Evolutionary conservation across 345 rosid genomes (phyloP), one percentile per base, ranked within the genome.

Genomic region (Eutrema japonicum): DNA sequence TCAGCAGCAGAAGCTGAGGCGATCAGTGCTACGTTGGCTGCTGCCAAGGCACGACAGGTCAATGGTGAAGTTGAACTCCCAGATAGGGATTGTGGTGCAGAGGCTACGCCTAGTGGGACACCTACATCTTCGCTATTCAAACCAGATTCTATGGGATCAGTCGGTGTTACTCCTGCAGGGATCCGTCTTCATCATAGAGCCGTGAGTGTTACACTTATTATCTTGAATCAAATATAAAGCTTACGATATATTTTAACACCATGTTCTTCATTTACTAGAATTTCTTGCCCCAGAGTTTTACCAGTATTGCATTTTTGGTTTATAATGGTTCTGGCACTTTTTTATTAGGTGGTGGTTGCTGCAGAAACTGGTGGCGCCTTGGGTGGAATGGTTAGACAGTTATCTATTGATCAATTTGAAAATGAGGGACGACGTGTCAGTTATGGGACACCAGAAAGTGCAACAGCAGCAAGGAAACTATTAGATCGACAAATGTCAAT

Each of bases 1-100:
- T 86, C 97, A 35, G 97, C 97, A 27, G 97, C 87, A 49, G 97
- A 92, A 84, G 97, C 97, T 73, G 96, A 89, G 80, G 97, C 97
- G 48, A 92, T 92, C 71, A 82, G 83, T 84, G 96, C 97, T 56
- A 85, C 97, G 6, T 78, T 92, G 78, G 92, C 91, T 81, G 97
- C 97, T 79, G 97, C 89, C 10, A 92, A 92, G 85, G 97, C 97
- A 57, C 87, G 97, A 18, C 96, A 89, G 80, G 87, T 81, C 64
- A 92, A 89, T 82, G 96, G 97, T 37, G 90, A 83, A 78, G 89
- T 86, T 78, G 97, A 89, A 50, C 82, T 85, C 57, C 88, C 91
- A n/a, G 93, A 86, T 58, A 82, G 90, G 75, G 97, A 92, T 80
- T 82, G 87, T 51, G 84, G 90, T 49, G 86, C 87, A 18, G 97